phyloP scores from a whole-genome alignment of 306 rosid genomes.

The Sphenostylis stenocarpa region DNA sequence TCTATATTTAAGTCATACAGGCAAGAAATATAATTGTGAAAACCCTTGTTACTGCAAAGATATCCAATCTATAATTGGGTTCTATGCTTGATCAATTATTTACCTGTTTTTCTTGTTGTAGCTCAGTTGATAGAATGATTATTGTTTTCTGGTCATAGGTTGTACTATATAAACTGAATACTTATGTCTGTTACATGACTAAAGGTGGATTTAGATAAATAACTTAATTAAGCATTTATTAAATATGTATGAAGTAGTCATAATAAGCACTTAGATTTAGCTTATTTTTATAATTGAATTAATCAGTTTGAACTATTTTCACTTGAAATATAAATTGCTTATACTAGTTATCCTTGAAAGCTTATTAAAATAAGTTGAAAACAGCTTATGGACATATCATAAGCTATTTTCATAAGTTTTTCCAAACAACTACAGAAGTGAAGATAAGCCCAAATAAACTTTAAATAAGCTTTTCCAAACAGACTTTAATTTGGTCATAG shows the following conservation, averaged over 20 bases:
- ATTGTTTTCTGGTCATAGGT: neutral
- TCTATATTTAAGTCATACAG: conserved; percentile 34
- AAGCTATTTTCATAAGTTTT: neutral
- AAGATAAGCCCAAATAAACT: neutral
- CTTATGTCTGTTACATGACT: neutral
- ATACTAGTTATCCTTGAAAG: neutral
- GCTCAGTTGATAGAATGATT: conserved; percentile 27
- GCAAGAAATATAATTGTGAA: conserved; percentile 37
- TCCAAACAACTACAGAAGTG: neutral
- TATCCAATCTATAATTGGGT: conserved; percentile 33
- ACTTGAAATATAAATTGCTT: neutral
- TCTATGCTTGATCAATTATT: conserved; percentile 46
- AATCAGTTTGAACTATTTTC: neutral
- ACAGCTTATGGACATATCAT: neutral
- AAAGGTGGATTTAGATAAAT: neutral
- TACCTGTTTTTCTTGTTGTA: conserved; percentile 42
- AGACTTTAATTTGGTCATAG: neutral
- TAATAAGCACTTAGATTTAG: neutral
- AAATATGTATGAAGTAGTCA: neutral
- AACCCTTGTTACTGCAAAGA: conserved; percentile 41
- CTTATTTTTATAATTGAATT: neutral
- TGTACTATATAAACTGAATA: neutral
- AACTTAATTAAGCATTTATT: neutral
- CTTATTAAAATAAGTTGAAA: neutral
- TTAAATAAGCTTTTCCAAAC: neutral